A percentile compares a stretch with the other conserved stretches of the same genome.
Evolutionary conservation across 2,329 filamentous ascomycete species (phyloP).

Genomic region (Cercospora janseana): DNA sequence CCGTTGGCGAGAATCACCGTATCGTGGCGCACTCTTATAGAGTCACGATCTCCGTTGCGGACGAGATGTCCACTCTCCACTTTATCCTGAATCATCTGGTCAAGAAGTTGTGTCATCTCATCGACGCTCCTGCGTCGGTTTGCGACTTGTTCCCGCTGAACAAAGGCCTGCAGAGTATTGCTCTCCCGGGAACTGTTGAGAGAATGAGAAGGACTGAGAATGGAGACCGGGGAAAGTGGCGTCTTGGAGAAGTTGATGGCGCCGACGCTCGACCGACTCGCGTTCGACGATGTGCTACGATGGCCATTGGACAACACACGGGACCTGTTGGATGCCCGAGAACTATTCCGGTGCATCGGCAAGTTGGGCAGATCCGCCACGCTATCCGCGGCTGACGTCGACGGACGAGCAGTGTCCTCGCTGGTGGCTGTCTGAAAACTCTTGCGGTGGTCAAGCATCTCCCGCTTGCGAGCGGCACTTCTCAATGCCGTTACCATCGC

Average conservation of each 20-base stretch:
- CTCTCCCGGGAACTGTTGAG: conserved; percentile 23
- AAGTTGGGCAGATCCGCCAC: conserved; percentile 25
- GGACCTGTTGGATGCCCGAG: conserved; percentile 27
- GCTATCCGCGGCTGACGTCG: conserved; percentile 22
- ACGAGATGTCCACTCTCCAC: conserved; percentile 73
- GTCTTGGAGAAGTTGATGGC: conserved; percentile 32
- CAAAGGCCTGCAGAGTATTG: conserved; percentile 11
- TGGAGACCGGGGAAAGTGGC: conserved; percentile 34
- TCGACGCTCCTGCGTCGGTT: conserved; percentile 65
- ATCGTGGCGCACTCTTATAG: conserved; percentile 51
- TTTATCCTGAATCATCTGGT: conserved; percentile 92
- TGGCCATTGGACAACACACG: conserved; percentile 21
- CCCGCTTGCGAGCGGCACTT: conserved; percentile 79
- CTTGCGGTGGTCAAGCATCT: conserved; percentile 50
- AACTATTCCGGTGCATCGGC: conserved; percentile 24
- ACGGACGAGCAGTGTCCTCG: conserved; percentile 20
- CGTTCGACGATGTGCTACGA: conserved; percentile 30
- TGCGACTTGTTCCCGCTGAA: conserved; percentile 6
- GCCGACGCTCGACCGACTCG: conserved; percentile 29
- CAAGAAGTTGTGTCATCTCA: conserved; percentile 88
- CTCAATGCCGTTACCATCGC: conserved; percentile 85
- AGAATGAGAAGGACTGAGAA: conserved; percentile 27
- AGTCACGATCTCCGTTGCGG: conserved; percentile 61
- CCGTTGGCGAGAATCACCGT: conserved; percentile 20
- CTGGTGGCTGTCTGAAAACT: conserved; percentile 26